Evolutionary conservation across 2,329 filamentous ascomycete genomes (phyloP).

Genomic region (Colletotrichum agaves): DNA sequence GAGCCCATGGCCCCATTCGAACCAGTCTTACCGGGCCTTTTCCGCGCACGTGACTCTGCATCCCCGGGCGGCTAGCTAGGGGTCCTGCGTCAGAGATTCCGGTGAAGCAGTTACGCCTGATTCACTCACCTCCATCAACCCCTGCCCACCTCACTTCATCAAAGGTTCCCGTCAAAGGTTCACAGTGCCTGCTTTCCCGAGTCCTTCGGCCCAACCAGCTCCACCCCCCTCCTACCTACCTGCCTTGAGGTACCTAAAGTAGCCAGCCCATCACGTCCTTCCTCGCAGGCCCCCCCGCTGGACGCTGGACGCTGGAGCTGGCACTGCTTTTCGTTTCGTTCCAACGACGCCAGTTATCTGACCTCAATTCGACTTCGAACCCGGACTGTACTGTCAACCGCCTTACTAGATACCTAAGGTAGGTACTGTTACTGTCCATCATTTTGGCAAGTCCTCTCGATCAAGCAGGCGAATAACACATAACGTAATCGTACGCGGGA

Average conservation of each 20-base stretch:
- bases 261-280: conserved; percentile 6
- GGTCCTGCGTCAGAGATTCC: conserved; percentile 26
- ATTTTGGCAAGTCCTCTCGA: too few relatives aligned
- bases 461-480: neutral
- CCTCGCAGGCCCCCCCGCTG: neutral
- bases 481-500: conserved; percentile 15
- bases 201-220: neutral
- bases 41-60: conserved; percentile 27
- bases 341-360: neutral
- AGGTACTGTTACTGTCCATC: neutral
- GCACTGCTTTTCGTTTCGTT: conserved; percentile 29
- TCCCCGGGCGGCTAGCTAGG: conserved; percentile 2
- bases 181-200: neutral
- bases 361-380: conserved; percentile 4
- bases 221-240: neutral
- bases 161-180: neutral
- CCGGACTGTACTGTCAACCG: too few relatives aligned
- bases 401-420: neutral
- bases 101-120: conserved; percentile 23
- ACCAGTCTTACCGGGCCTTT: conserved; percentile 16
- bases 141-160: neutral
- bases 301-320: conserved; percentile 14
- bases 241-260: neutral
- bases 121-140: conserved; percentile 19
- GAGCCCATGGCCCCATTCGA: too few relatives aligned